Base-by-base conservation (phyloP, 176 grass and related monocot genomes). In the Aegilops tauschii region DNA sequence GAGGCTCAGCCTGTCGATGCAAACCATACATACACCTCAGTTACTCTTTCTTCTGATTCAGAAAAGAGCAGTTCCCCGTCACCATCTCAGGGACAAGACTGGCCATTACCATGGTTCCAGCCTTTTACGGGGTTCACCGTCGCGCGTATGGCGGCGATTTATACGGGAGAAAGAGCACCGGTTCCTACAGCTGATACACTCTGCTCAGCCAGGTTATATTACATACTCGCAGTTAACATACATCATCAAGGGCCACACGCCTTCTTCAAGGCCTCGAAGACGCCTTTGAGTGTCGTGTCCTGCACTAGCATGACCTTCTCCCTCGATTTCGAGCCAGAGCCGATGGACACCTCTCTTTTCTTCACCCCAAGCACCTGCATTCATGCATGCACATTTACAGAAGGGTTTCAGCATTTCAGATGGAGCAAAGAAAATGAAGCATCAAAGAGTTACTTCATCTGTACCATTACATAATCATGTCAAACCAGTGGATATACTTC, bases 291-390 rank as follows among this genome's bases (percentile, higher is more conserved):
- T 58, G 88, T 94, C 27, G 36, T 73, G 13, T 96, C 93, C 84
- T 90, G 92, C 18, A 98, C 96, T 4, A 98, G 78, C 10, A 98
- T 86, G 29, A 96, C 86, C 65, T 98, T 98, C 56, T 98, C 96
- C 82, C 96, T 96, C 6, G 96, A 98, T 90, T 96, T 98, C 18
- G 90, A 98, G 52, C 93, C 96, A 3, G 90, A 94, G 35, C 96
- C 93, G 34, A 98, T 92, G 0, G 92, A 98, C 14, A 98, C 79
- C 31, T 98, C 92, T 73, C 96, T 92, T 91, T 96, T 96, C 84
- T 96, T 98, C 88, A 96, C 88, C 42, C 93, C 90, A 39, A 98
- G 88, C 28, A 98, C 82, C 93, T 98, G 88, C 3, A 21, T 21
- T 0, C 18, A 59, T 18, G 47, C 14, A 31, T 58, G 32, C 12